phyloP scores from a whole-genome alignment of 208 protist species.

The Wallacemonas sp. region DNA sequence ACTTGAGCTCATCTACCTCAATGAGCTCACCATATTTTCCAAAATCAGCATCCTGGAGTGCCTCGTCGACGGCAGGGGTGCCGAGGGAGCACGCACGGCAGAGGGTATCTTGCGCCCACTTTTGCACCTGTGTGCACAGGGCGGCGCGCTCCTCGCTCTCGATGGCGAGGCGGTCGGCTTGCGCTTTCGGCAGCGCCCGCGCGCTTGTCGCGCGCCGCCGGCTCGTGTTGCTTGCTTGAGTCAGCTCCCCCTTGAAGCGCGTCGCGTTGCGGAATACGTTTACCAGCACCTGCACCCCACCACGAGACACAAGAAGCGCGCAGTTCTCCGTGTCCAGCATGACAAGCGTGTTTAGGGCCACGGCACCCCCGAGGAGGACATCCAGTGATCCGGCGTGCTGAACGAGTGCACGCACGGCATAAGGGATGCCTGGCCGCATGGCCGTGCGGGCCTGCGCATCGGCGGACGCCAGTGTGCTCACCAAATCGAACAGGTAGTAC shows the following conservation, averaged over 20 bases:
- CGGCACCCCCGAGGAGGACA: constrained; percentile 53
- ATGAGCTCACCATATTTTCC: constrained; percentile 52
- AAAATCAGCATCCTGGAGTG: constrained; percentile 44
- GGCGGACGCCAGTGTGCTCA: constrained; percentile 61
- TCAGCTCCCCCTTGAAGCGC: constrained; percentile 12
- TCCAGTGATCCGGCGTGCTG: constrained; percentile 46
- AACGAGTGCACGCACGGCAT: constrained; percentile 47
- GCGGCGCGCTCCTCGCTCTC: constrained; percentile 18
- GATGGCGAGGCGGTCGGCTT: neutral
- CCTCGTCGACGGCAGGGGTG: constrained; percentile 23
- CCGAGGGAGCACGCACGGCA: constrained; percentile 42
- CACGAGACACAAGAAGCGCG: constrained; percentile 51
- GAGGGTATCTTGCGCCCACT: constrained; percentile 60
- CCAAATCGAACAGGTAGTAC: constrained; percentile 69
- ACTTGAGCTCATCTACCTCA: constrained; percentile 81
- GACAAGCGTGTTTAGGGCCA: constrained; percentile 58
- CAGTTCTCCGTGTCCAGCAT: constrained; percentile 66
- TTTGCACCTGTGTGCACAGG: constrained; percentile 49
- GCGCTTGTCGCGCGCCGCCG: neutral
- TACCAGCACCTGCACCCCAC: constrained; percentile 64
- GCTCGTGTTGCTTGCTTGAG: constrained; percentile 4
- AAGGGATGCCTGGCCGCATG: constrained; percentile 69
- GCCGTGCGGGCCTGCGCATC: constrained; percentile 34
- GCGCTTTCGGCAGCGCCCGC: neutral
- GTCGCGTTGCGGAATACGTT: constrained; percentile 43